Evolutionary conservation across 1,139 yeast genomes (phyloP).

Genomic region (Magnusiomyces fungicola): DNA sequence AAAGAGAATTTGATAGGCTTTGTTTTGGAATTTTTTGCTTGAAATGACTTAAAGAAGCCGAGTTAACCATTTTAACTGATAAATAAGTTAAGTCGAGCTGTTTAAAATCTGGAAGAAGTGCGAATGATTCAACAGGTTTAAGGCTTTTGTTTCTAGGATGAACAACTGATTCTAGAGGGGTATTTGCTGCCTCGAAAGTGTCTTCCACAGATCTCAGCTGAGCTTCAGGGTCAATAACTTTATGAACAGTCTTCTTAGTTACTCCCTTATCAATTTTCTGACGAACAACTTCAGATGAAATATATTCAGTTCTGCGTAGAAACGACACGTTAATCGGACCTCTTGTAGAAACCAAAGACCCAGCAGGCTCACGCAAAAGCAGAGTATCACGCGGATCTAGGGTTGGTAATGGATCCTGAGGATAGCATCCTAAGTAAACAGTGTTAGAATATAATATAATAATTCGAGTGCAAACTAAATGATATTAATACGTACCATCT

Average conservation of each 20-base stretch:
- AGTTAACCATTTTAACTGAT: slow-evolving; percentile 68
- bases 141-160: slow-evolving; percentile 76
- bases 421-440: slow-evolving; percentile 14
- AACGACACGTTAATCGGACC: slow-evolving; percentile 66
- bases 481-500: slow-evolving; percentile 34
- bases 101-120: slow-evolving; percentile 81
- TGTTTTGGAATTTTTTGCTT: slow-evolving; percentile 38
- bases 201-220: slow-evolving; percentile 66
- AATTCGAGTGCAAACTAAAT: neutral
- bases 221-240: slow-evolving; percentile 48
- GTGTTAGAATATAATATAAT: slow-evolving; percentile 8
- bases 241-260: neutral
- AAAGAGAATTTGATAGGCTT: slow-evolving; percentile 55
- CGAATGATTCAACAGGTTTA: slow-evolving; percentile 73
- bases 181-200: slow-evolving; percentile 59
- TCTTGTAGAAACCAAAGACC: slow-evolving; percentile 42
- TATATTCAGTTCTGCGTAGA: slow-evolving; percentile 90
- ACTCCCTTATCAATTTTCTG: slow-evolving; percentile 17
- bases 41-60: slow-evolving; percentile 53
- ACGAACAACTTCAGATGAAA: slow-evolving; percentile 39
- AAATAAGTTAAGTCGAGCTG: slow-evolving; percentile 73
- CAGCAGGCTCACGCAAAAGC: slow-evolving; percentile 67
- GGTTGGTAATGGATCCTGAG: slow-evolving; percentile 18
- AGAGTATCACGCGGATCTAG: slow-evolving; percentile 73
- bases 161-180: slow-evolving; percentile 42